Evolutionary conservation across 768 basidiomycete genomes (phyloP), one percentile per base, ranked within the genome.

Genomic region (Suillus placidus): DNA sequence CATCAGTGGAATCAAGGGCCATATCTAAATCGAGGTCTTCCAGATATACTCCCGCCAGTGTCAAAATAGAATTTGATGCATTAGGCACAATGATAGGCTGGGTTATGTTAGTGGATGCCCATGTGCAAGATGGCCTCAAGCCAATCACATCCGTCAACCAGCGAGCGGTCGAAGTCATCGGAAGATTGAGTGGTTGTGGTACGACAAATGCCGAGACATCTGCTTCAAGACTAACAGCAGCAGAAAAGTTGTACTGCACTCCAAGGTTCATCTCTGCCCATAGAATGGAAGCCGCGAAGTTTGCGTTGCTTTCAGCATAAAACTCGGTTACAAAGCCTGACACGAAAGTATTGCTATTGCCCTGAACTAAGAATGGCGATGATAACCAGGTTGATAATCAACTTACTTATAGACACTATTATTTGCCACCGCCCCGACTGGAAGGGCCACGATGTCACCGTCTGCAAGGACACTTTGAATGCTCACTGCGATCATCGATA

Each of bases 101-200:
- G 3, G 71, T 72, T 18, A 76, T 47, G 52, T 76, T 75, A 4
- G 76, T 77, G 13, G 67, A 61, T 23, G 74, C 64, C 72, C 73
- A 76, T n/a, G 67, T 72, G 56, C 74, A 76, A 3, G 57, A 60
- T 3, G 74, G 74, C 35, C 72, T 75, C 47, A 77, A 37, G 49
- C 68, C 69, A 5, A 72, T 67, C 26, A 77, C 74, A 55, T 76
- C 76, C 26, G 69, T 67, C 30, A 77, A 38, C 76, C 74, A 76
- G 61, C 76, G 72, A 20, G 74, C 70, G 5, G n/a, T 66, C 16
- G 69, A 74, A 2, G 69, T 49, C 10, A 63, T 66, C 13, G 70
- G 14, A 1, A 76, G 52, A 35, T 71, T 35, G 34, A 68, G 45
- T 18, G 74, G 74, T 3, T 35, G 9, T 13, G 74, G 74, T 0